Percentiles rank a stretch among this genome's conserved stretches.
Evolutionary conservation across 1,284 basidiomycete species (phyloP).

Genomic region (Trichosporon sp.): DNA sequence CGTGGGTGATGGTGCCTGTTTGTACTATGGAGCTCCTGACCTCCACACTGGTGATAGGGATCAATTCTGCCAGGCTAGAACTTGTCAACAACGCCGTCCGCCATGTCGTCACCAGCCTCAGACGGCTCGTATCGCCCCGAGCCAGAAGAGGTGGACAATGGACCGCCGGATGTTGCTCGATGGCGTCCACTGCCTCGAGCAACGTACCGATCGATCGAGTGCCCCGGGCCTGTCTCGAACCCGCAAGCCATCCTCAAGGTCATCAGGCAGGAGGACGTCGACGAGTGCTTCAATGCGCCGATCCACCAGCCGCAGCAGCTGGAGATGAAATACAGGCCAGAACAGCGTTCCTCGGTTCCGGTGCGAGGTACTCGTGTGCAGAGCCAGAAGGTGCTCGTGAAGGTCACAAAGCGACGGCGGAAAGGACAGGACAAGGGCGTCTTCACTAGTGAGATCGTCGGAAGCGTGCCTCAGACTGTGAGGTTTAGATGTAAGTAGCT

Average conservation of each 20-base stretch:
- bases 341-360: slow-evolving; percentile 71
- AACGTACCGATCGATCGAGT: slow-evolving; percentile 75
- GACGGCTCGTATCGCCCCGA: not conserved
- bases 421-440: slow-evolving; percentile 57
- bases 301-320: slow-evolving; percentile 49
- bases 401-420: slow-evolving; percentile 57
- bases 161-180: slow-evolving; percentile 38
- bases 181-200: slow-evolving; percentile 56
- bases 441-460: slow-evolving; percentile 71
- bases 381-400: slow-evolving; percentile 73
- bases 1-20: not conserved
- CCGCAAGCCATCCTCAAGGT: slow-evolving; percentile 58
- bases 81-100: slow-evolving; percentile 1
- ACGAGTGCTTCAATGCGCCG: slow-evolving; percentile 58
- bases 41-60: not conserved
- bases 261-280: slow-evolving; percentile 63
- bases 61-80: not conserved
- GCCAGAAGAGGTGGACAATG: not conserved
- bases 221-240: slow-evolving; percentile 73
- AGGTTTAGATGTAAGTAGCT: slow-evolving; percentile 73
- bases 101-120: not conserved
- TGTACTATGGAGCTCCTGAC: not conserved
- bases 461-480: slow-evolving; percentile 70
- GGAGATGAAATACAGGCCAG: slow-evolving; percentile 67
- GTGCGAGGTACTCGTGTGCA: slow-evolving; percentile 68